Conservation (phyloP, 202 grass and related monocot genomes). For the Elaeis oleifera region DNA sequence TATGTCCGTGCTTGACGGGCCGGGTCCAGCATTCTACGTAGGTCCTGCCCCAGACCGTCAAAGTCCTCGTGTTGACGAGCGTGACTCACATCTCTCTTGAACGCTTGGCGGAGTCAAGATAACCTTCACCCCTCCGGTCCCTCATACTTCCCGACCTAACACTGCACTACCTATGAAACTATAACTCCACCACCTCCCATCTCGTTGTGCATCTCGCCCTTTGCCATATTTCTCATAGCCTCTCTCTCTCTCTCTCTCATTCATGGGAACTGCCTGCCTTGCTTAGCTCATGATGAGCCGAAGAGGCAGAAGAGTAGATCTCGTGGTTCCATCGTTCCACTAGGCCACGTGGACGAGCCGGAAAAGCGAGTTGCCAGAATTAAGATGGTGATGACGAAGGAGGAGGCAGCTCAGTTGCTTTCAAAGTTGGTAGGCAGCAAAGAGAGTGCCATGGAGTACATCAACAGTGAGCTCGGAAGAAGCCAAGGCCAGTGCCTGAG, state of each 20-base stretch:
- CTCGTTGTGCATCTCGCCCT: too few relatives aligned
- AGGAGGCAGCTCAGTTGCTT: constrained; percentile 39
- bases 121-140: too few relatives aligned
- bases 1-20: too few relatives aligned
- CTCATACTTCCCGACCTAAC: too few relatives aligned
- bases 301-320: not conserved
- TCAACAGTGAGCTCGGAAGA: constrained; percentile 15
- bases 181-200: too few relatives aligned
- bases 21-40: too few relatives aligned
- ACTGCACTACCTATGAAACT: too few relatives aligned
- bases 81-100: too few relatives aligned
- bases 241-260: not conserved
- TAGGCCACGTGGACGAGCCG: not conserved
- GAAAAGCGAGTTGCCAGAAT: constrained; percentile 13
- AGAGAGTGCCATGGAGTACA: constrained; percentile 25
- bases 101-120: too few relatives aligned
- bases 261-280: not conserved
- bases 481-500: constrained; percentile 14
- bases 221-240: not conserved
- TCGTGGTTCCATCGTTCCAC: constrained; percentile 21
- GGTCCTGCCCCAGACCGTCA: too few relatives aligned
- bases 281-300: not conserved
- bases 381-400: constrained; percentile 43
- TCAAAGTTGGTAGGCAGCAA: constrained; percentile 23
- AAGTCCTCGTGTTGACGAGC: too few relatives aligned